Base-by-base conservation (phyloP, 2,329 filamentous ascomycete species). In the Colletotrichum tropicale region DNA sequence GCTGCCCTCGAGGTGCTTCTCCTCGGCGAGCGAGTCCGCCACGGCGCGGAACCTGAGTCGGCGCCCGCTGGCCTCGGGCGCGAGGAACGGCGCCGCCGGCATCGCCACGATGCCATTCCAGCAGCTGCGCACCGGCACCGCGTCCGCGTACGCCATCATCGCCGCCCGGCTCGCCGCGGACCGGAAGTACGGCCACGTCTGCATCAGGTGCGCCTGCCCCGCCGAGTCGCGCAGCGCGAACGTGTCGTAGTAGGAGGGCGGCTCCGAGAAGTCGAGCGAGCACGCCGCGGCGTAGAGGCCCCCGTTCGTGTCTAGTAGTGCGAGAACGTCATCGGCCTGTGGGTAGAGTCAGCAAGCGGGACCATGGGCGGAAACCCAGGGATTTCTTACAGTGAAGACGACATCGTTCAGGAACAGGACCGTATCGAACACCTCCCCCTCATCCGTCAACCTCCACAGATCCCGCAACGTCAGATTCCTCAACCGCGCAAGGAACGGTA, bases 1-100 rank as follows among this genome's bases (percentile, higher is more conserved):
- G 16, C 92, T 94, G n/a, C 89, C 94, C 83, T 96, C 94, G 30
- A 96, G 86, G 80, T 95, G 93, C 30, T 86, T 80, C 9, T 83
- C 80, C 74, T 74, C 66, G 4, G 91, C 91, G 2, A 96, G 89
- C 6, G 88, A 89, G 80, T 94, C 93, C 0, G 90, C 81, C 26
- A 94, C 87, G 6, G 88, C 93, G 12, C 93, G 91, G 82, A 95
- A 95, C n/a, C 85, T 86, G 0, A 94, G 81, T 3, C 43, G n/a
- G 43, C 77, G 75, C 61, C 80, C 8, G 6, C 18, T 78, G 3
- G 62, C 52, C 5, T 80, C 80, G 2, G 83, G 81, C 3, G 84
- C 85, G 77, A 91, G 88, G 80, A 93, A 93, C 1, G 91, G 90
- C 10, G 86, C 84, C 1, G 90, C 87, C 26, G 90, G 87, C 85